A percentile compares a stretch with the other conserved stretches of the same genome.
phyloP scores from a whole-genome alignment of 192 early-diverging fungal genomes.

The Gryganskiella cystojenkinii region DNA sequence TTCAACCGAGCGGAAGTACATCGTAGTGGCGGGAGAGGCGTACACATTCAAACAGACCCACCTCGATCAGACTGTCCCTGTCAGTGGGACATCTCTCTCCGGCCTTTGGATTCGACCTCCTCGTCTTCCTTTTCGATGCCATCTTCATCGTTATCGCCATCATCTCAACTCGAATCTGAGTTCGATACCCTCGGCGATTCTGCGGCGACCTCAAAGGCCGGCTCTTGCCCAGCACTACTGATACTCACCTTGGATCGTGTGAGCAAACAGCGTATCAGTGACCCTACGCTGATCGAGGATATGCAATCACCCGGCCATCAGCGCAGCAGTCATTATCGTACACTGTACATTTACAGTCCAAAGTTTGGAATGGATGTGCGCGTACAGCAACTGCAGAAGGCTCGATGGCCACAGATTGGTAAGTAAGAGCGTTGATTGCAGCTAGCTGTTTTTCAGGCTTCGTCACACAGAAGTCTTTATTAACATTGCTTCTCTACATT shows the following conservation, averaged over 20 bases:
- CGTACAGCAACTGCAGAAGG: conserved; percentile 12
- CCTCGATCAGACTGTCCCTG: conserved; percentile 20
- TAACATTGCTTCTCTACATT: neutral
- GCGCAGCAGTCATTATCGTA: conserved; percentile 19
- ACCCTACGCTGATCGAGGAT: conserved; percentile 1
- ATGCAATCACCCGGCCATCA: neutral
- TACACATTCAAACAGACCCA: conserved; percentile 15
- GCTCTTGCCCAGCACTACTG: conserved; percentile 6
- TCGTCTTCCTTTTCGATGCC: no score
- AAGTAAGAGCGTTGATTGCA: neutral
- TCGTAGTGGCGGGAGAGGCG: neutral
- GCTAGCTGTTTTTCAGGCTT: no score
- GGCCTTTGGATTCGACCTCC: conserved; percentile 1
- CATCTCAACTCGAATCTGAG: neutral
- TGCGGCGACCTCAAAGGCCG: neutral
- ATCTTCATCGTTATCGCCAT: neutral
- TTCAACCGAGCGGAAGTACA: conserved; percentile 11
- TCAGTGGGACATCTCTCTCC: conserved; percentile 31
- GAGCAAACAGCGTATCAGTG: neutral
- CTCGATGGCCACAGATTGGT: conserved; percentile 29
- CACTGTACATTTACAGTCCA: conserved; percentile 39
- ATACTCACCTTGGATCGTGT: conserved; percentile 15
- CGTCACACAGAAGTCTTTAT: no score
- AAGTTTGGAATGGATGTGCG: conserved; percentile 23
- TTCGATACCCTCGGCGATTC: neutral